Evolutionary conservation across 176 grass and related monocot species (phyloP), one percentile per base, ranked within the genome.

Genomic region (Canna indica): DNA sequence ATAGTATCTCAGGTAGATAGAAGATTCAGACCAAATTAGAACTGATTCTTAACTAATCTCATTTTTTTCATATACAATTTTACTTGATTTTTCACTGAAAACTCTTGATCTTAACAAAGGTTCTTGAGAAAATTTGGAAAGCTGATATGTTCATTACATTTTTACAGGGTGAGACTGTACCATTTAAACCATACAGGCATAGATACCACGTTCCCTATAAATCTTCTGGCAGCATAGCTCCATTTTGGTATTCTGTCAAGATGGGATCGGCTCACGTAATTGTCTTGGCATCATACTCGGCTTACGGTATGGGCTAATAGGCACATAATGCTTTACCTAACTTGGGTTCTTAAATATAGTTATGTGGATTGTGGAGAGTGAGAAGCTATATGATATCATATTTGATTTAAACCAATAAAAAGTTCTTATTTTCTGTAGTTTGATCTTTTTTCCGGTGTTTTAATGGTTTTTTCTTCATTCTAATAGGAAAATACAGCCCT

Each of bases 181-280:
- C 79, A 3, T 91, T 91, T 79, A 91, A 91, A 78, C 85, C 85
- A 0, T 91, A 72, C 68, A 85, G 50, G 35, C 48, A 85, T 26
- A 83, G 93, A 44, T 91, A 90, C 24, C 79, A 69, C 64, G 83
- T 81, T 26, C 93, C 93, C 18, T 97, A 89, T 47, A 83, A 72
- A 77, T 68, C 79, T 80, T 97, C 93, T 24, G 76, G 79, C 46
- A 97, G 88, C 69, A 87, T 84, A 24, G 70, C 79, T 59, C 88
- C 93, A 66, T 89, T 77, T 70, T 96, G 92, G 92, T 96, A 96
- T 70, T 96, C 92, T 25, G 76, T 96, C 64, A 96, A 91, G 64
- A 80, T 88, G 56, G 93, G 83, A 46, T 87, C 93, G 25, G 88
- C 93, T 9, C 82, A 92, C 71, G 73, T 97, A 22, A 97, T 96